Evolutionary conservation across 352 stramenopile genomes (phyloP), one percentile per base, ranked within the genome.

Genomic region (Nothophytophthora sp.): DNA sequence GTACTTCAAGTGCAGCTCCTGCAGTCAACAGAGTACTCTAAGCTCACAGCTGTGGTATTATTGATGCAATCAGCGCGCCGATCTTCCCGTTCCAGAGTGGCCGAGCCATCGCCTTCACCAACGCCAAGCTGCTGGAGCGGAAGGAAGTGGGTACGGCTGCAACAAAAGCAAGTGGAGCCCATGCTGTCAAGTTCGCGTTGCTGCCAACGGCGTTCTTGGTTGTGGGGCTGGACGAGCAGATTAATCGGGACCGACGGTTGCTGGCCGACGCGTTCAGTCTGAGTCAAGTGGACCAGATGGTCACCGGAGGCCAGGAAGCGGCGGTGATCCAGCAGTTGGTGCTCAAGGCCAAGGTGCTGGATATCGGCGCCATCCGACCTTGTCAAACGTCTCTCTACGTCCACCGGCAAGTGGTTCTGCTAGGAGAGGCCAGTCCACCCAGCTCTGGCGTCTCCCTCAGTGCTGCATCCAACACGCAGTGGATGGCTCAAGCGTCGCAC

Each of bases 291-390:
- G 57, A 68, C 53, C 55, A 71, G 11, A 27, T 71, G 32, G 55
- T 64, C 33, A 20, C 43, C 7, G 57, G 27, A 34, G 18, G 27
- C 4, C 47, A 62, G 23, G 50, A 66, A 19, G 43, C 63, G 5
- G 30, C 57, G 16, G 59, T 39, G 12, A 69, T 84, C 29, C 65
- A 68, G 33, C 58, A 73, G 28, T 51, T 80, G 29, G 60, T 73
- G 19, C 19, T 73, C 0, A 73, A 76, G 25, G 73, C 55, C 1
- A 70, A 67, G 43, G 68, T 90, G 16, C 69, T 87, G 2, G 73
- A 87, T 45, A 90, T 90, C 43, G 69, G 78, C n/a, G 78, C 78
- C 1, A 70, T 90, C 48, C 73, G 76, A 45, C 65, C 78, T 0
- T 86, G 74, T 33, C 74, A 82, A 33, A 80, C 73, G 1, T 69